Conservation (phyloP, 176 grass and related monocot species). For the Oryza coarctata region DNA sequence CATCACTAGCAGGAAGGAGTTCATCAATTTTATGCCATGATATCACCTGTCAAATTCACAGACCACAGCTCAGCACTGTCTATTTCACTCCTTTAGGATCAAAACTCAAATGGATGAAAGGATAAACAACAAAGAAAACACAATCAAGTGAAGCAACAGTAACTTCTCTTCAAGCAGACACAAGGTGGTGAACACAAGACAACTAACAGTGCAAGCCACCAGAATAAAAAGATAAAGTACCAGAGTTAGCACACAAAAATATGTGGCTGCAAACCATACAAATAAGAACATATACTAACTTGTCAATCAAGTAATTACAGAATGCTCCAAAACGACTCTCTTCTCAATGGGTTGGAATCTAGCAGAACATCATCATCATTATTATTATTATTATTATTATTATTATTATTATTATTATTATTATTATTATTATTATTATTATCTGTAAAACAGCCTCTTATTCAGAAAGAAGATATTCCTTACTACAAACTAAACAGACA, state of each 20-base stretch:
- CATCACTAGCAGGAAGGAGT: conserved; percentile 81
- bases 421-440: no score
- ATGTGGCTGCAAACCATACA: neutral
- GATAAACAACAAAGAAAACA: neutral
- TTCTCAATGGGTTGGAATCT: neutral
- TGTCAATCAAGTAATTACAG: neutral
- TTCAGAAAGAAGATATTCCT: conserved; percentile 8
- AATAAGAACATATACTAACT: neutral
- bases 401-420: no score
- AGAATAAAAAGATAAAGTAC: neutral
- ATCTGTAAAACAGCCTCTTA: neutral
- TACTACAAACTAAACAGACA: neutral
- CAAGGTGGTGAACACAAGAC: neutral
- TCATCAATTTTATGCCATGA: conserved; percentile 93
- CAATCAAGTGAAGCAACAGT: neutral
- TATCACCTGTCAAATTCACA: conserved; percentile 67
- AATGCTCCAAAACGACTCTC: neutral
- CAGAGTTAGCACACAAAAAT: neutral
- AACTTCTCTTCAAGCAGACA: conserved; percentile 1
- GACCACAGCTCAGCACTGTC: conserved; percentile 7
- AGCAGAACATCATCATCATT: neutral
- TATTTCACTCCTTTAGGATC: neutral
- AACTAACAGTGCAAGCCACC: neutral
- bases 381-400: no score
- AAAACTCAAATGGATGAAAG: neutral